Evolutionary conservation across 1,284 basidiomycete species (phyloP), one percentile per base, ranked within the genome.

Genomic region (Fomitopsis palustris): DNA sequence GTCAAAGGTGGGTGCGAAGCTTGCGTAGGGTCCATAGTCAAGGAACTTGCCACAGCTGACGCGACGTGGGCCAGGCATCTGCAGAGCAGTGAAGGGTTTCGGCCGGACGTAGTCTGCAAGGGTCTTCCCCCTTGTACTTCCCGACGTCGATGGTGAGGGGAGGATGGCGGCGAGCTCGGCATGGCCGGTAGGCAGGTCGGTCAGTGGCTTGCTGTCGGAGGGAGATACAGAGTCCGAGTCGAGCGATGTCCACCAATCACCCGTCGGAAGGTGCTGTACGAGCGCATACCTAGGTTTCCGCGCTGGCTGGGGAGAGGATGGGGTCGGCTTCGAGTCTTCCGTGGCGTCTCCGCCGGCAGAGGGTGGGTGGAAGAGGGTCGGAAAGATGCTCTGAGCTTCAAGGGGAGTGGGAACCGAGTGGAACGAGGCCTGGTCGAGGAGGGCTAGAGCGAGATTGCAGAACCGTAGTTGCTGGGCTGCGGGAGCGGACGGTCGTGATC

Each of bases 241-340:
- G 58, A 87, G 77, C n/a, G 89, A 90, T 8, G 88, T 81, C 86
- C 89, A 93, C 76, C 85, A 90, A 61, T 88, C 86, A 31, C 85
- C 88, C 3, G 78, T 80, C 1, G 90, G 88, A 2, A 93, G 77
- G 62, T 83, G 86, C 67, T 93, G 90, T 61, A 92, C 79, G 23
- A 93, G 81, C 3, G 91, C 90, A 70, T 87, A 92, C 69, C 81
- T 85, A 56, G 76, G 79, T 47, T 69, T 71, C 31, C 66, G 68
- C 17, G 61, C 54, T 23, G 67, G 61, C 43, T 61, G 41, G 4
- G 65, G 41, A 35, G 65, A 68, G 56, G 64, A 57, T 63, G 64
- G 66, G 59, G 65, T 65, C 54, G 56, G 64, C 53, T 64, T 60
- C 61, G 57, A 53, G 51, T 41, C 8, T 60, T 51, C n/a, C 63